Base-by-base conservation (phyloP, 352 stramenopile species). In the Thalassiosira allenii region DNA sequence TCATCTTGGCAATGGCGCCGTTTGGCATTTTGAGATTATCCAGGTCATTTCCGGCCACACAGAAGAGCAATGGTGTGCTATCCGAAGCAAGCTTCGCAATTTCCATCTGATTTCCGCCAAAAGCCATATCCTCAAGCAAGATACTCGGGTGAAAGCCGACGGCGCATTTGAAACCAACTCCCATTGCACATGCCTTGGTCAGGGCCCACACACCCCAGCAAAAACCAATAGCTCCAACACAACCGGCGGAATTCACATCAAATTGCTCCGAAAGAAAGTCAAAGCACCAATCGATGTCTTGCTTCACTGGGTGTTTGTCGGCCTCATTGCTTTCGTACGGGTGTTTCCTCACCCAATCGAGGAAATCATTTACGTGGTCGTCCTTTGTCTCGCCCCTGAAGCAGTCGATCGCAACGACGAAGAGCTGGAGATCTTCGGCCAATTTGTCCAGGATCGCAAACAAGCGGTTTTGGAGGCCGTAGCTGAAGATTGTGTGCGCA, bases 121-220 rank as follows among this genome's bases (percentile, higher is more conserved):
- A 85, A 33, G 74, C 49, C 6, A 63, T 67, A 1, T 53, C 33
- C 75, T 89, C 82, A 61, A 89, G 53, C 20, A 57, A 59, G 17
- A 82, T 58, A 37, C 43, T 75, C 23, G 82, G 82, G 65, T 89
- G 77, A 72, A 75, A 65, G 22, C 51, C 33, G 40, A 89, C 73
- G 11, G 32, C 76, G 57, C 54, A 75, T 52, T 78, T 74, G 33
- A 78, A 86, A 12, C 27, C 23, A 1, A 56, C 25, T 5, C 43
- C 41, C 12, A 52, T 70, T 20, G 43, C 23, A 62, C 56, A 78
- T 1, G 65, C 69, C 41, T 87, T 87, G 22, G 54, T 74, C 56
- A 85, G 59, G 0, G 79, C 77, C 78, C 78, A 89, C 0, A 62
- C 68, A 30, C 82, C 82, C 78, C 79, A 89, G 37, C 82, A 89